Conservation (phyloP, 305 asterid genomes). For the Fraxinus nigra region DNA sequence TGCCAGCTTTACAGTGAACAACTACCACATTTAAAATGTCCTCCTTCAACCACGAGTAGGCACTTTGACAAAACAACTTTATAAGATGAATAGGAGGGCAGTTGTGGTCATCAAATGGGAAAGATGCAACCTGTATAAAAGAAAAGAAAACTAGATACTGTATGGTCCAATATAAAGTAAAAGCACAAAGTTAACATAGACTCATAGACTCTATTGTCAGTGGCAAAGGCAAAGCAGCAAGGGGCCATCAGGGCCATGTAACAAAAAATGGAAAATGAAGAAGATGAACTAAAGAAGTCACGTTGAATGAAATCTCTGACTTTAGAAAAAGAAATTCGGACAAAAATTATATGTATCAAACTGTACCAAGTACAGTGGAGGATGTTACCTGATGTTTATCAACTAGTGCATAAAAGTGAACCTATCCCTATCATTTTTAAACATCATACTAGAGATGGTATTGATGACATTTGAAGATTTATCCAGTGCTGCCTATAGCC, state of each 20-base stretch:
- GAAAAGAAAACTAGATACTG: constrained; percentile 22
- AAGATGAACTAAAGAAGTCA: neutral
- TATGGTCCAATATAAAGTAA: constrained; percentile 6
- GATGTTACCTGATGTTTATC: neutral
- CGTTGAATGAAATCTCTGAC: neutral
- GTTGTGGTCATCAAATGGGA: constrained; percentile 97
- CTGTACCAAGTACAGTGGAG: neutral
- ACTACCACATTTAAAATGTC: constrained; percentile 93
- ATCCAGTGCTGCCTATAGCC: neutral
- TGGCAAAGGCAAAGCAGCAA: neutral
- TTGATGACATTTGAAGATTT: constrained; percentile 3
- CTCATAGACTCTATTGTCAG: neutral
- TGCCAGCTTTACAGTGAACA: constrained; percentile 99
- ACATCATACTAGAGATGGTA: constrained; percentile 10
- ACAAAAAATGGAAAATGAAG: neutral
- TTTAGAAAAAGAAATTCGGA: neutral
- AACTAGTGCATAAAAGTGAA: constrained; percentile 9
- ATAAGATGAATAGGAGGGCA: constrained; percentile 95
- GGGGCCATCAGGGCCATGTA: neutral
- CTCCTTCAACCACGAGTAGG: constrained; percentile 95
- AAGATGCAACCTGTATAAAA: constrained; percentile 81
- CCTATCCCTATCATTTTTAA: constrained; percentile 3
- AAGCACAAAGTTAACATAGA: neutral
- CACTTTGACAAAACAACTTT: constrained; percentile 86
- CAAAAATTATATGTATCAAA: neutral